Evolutionary conservation across 1,284 basidiomycete genomes (phyloP).

Genomic region (Ceratobasidium theobromae): DNA sequence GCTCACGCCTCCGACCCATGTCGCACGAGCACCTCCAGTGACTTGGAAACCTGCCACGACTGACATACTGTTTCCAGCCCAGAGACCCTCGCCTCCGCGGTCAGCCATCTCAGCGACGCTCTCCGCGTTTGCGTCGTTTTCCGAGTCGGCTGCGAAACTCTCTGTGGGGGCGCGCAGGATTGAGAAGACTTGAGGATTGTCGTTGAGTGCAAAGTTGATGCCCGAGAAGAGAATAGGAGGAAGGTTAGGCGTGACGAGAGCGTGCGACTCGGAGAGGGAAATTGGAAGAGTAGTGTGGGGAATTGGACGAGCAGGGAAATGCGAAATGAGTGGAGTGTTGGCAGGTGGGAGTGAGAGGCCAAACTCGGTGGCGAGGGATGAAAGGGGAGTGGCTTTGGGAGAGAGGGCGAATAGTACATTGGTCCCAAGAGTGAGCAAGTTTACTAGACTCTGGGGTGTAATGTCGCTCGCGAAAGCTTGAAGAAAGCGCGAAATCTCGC

Average conservation of each 20-base stretch:
- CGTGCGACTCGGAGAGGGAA: constrained; percentile 40
- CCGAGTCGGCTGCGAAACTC: constrained; percentile 65
- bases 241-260: constrained; percentile 52
- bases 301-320: constrained; percentile 67
- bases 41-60: constrained; percentile 92
- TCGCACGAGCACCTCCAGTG: constrained; percentile 70
- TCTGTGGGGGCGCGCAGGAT: constrained; percentile 76
- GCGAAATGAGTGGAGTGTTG: constrained; percentile 68
- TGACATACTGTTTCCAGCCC: constrained; percentile 73
- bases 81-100: constrained; percentile 71
- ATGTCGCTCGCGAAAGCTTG: constrained; percentile 74
- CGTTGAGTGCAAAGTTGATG: constrained; percentile 68
- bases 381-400: constrained; percentile 66
- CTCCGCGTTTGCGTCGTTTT: constrained; percentile 53
- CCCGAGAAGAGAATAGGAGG: constrained; percentile 76
- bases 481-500: not conserved
- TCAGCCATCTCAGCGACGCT: constrained; percentile 64
- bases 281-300: constrained; percentile 58
- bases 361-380: constrained; percentile 74
- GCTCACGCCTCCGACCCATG: constrained; percentile 80
- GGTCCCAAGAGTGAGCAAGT: constrained; percentile 68
- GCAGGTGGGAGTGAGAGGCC: constrained; percentile 74
- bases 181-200: constrained; percentile 81
- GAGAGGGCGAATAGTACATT: constrained; percentile 87
- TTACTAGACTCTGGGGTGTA: constrained; percentile 78